Evolutionary conservation across 129 eudicot species (phyloP), one percentile per base, ranked within the genome.

Genomic region (Chrysanthemum lavandulifolium): DNA sequence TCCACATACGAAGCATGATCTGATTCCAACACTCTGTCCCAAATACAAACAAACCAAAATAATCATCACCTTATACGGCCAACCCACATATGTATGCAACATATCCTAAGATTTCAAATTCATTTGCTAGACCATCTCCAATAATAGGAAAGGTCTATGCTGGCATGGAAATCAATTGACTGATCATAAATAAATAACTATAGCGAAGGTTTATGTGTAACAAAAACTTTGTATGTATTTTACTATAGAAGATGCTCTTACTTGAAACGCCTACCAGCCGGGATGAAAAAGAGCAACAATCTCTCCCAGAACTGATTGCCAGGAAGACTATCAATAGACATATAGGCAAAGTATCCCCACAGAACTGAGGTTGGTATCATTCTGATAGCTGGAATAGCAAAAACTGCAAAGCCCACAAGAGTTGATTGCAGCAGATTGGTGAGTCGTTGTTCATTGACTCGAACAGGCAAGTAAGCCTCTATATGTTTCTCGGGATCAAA

Each of bases 241-340:
- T 40, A 40, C 11, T 54, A 61, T 4, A 19, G 48, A 11, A 43
- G 49, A 0, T 52, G 15, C 5, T 49, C 84, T 84, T 84, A 87
- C 92, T 84, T 87, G 81, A 76, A 87, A 59, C 87, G 89, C 66
- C 92, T 79, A 55, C 84, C 74, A 48, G 86, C 60, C 18, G 94
- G 86, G 77, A 88, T 80, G 74, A 85, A 85, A 68, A 88, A 86
- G 29, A 85, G 90, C 76, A 85, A 79, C 58, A 88, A 9, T 70
- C 94, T 73, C 57, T 88, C 94, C 94, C 94, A 85, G 75, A 88
- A 88, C 73, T 88, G 94, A 77, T 83, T 88, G n/a, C 94, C 94
- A 7, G 94, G 94, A 50, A 88, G 94, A 69, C 94, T 88, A 54
- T 88, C 94, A 40, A 85, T 88, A 56, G 90, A 85, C 94, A 88